These are phyloP conservation scores for Conidiobolus incongruus DNA, from an alignment of 371 early-diverging fungal species.

Conservation along the genomic window DNA sequence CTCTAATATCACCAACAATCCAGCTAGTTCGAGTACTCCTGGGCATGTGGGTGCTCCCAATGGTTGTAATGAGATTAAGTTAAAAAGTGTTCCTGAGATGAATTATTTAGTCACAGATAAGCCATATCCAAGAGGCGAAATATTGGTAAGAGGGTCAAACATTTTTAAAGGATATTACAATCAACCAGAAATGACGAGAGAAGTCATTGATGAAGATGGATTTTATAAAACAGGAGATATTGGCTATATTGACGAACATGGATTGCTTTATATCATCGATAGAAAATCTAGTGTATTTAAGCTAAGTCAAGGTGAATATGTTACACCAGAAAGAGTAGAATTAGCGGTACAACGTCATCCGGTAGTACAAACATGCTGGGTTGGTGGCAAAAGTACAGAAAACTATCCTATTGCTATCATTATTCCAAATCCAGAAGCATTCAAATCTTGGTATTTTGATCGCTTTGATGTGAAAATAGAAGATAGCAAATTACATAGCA, in stretches of 20 bases:
- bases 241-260: constrained; percentile 33
- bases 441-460: constrained; percentile 14
- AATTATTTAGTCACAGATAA: constrained; percentile 50
- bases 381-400: constrained; percentile 75
- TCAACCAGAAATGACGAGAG: constrained; percentile 56
- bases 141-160: constrained; percentile 66
- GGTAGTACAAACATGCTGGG: constrained; percentile 28
- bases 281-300: constrained; percentile 97
- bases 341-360: constrained; percentile 8
- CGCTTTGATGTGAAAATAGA: constrained; percentile 4
- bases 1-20: background rate
- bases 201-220: constrained; percentile 59
- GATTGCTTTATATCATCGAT: constrained; percentile 63
- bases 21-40: background rate
- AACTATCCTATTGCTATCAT: constrained; percentile 54
- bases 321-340: too few relatives aligned
- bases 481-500: constrained; percentile 5
- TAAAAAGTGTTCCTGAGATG: constrained; percentile 85
- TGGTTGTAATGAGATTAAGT: constrained; percentile 51
- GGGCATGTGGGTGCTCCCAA: constrained; percentile 5
- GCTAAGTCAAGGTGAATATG: constrained; percentile 78
- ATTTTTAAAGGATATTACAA: constrained; percentile 70
- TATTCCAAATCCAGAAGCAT: constrained; percentile 50
- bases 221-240: constrained; percentile 90
- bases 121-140: constrained; percentile 73